These are phyloP conservation scores for Dactylonectria macrodidyma DNA, from an alignment of 2,329 filamentous ascomycete genomes.

Conservation along the genomic window DNA sequence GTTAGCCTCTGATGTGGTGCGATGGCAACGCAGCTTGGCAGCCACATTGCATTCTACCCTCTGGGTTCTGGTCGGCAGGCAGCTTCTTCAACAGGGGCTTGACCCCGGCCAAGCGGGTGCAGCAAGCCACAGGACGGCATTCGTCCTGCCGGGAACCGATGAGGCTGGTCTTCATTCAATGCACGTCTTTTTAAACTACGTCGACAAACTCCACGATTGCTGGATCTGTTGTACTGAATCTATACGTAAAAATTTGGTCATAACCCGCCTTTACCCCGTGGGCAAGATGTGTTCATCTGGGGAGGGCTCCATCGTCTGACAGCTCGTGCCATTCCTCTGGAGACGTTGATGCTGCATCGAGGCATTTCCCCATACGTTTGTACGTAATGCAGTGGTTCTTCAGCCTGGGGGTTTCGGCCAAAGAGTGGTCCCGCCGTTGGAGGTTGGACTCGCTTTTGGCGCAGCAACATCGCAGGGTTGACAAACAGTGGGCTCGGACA, in stretches of 20 bases:
- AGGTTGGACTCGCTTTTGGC: constrained; percentile 35
- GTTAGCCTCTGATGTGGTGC: constrained; percentile 34
- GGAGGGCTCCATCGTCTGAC: constrained; percentile 42
- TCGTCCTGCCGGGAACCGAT: constrained; percentile 31
- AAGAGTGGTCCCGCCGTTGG: constrained; percentile 33
- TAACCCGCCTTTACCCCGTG: constrained; percentile 43
- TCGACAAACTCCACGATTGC: constrained; percentile 38
- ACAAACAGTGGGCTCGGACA: constrained; percentile 41
- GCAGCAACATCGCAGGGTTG: constrained; percentile 27
- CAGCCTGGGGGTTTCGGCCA: constrained; percentile 15
- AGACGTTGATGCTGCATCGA: constrained; percentile 30
- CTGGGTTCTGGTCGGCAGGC: constrained; percentile 8
- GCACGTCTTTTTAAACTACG: constrained; percentile 26
- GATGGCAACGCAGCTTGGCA: constrained; percentile 35
- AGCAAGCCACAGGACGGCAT: constrained; percentile 36
- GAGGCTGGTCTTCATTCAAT: constrained; percentile 21
- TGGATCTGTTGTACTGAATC: constrained; percentile 38
- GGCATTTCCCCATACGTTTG: constrained; percentile 39
- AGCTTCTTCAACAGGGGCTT: constrained; percentile 22
- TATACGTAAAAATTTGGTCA: constrained; percentile 47
- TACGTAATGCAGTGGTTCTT: constrained; percentile 44
- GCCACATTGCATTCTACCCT: constrained; percentile 18
- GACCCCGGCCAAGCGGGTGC: constrained; percentile 33
- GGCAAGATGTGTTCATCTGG: constrained; percentile 43
- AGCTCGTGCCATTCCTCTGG: constrained; percentile 24